These are phyloP conservation scores for Pichia eremophila DNA, from an alignment of 805 yeast genomes.

Conservation along the genomic window DNA sequence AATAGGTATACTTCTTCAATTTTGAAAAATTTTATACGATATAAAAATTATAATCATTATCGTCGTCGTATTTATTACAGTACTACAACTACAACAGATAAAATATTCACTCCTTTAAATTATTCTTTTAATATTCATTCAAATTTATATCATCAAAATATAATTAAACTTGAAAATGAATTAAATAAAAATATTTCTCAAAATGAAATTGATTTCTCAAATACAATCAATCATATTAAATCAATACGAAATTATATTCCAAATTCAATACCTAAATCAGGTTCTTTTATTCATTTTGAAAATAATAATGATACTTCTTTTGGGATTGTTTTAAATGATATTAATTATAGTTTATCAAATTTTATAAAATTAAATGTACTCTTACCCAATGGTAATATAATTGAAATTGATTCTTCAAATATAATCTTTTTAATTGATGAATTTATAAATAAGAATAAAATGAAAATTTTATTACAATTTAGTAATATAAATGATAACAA, in stretches of 20 bases:
- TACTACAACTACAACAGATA: neutral
- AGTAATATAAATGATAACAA: neutral
- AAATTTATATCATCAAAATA: neutral
- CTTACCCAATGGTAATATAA: slow-evolving; percentile 37
- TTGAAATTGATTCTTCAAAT: slow-evolving; percentile 37
- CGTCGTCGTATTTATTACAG: too few species aligned
- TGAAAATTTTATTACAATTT: neutral
- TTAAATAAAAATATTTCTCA: too few species aligned
- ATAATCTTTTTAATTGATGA: slow-evolving; percentile 27
- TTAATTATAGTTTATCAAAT: slow-evolving; percentile 3
- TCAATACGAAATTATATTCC: neutral
- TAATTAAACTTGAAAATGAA: neutral
- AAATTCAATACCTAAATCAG: slow-evolving; percentile 4
- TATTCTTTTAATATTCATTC: neutral
- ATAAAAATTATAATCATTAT: too few species aligned
- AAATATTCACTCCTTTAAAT: slow-evolving; percentile 3
- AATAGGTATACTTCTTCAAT: too few species aligned
- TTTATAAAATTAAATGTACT: slow-evolving; percentile 6
- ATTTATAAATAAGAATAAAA: slow-evolving; percentile 5
- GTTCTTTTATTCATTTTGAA: slow-evolving; percentile 12
- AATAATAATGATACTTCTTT: neutral
- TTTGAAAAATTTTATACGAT: too few species aligned
- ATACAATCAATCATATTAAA: slow-evolving; percentile 2
- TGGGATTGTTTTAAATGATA: slow-evolving; percentile 12
- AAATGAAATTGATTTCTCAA: neutral